phyloP scores from a whole-genome alignment of 1,284 basidiomycete genomes.

The Cerrena zonata region DNA sequence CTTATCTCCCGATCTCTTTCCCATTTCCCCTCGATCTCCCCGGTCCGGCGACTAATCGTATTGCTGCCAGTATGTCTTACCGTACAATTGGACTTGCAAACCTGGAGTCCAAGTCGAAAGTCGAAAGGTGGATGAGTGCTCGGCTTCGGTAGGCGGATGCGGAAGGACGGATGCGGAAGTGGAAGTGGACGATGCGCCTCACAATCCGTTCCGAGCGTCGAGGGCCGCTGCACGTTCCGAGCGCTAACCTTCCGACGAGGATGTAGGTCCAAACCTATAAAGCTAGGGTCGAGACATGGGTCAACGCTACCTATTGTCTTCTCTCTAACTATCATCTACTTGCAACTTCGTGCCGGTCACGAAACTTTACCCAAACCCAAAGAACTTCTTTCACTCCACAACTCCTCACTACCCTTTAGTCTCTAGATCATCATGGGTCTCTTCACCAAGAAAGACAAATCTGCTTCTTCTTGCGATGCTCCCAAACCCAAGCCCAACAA shows the following conservation, averaged over 20 bases:
- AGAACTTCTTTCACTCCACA: neutral
- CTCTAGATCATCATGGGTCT: neutral
- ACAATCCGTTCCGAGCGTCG: neutral
- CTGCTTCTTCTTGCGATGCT: too few species aligned
- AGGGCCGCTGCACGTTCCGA: neutral
- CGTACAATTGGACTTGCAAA: too few species aligned
- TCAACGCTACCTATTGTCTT: neutral
- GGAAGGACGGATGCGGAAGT: too few species aligned
- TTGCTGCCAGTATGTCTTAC: too few species aligned
- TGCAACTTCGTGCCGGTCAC: neutral
- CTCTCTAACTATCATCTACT: neutral
- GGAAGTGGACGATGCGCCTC: neutral
- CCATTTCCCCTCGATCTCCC: neutral
- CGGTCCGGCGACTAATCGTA: conserved; percentile 4
- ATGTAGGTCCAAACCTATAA: neutral
- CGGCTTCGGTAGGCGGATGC: too few species aligned
- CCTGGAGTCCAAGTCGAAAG: too few species aligned
- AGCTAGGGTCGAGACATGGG: neutral
- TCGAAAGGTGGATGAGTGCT: too few species aligned
- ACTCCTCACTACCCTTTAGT: neutral
- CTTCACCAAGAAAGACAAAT: neutral
- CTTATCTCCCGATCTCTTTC: conserved; percentile 5
- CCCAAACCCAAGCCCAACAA: too few species aligned
- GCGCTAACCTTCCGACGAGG: neutral
- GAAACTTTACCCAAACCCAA: neutral